Base-by-base conservation (phyloP, 768 basidiomycete genomes). In the Boletellus ananas region DNA sequence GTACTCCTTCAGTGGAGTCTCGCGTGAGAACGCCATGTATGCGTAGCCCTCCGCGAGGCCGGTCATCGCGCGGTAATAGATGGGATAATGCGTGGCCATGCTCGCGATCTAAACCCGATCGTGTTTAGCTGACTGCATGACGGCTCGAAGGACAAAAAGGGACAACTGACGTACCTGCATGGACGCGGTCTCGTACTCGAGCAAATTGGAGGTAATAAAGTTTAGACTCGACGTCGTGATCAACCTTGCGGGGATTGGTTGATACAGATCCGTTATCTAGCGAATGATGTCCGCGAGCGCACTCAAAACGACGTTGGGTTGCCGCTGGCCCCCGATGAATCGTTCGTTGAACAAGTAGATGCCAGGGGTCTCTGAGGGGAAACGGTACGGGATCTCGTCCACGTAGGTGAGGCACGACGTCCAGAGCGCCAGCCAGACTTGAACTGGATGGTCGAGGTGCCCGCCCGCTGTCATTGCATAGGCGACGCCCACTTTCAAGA, bases 1-100 rank as follows among this genome's bases (percentile, higher is more conserved):
- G 41, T 70, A 73, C 1, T 56, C 49, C 21, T 45, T 44, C 6
- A 69, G 38, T 1, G 72, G 68, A 12, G 71, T 49, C 2, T 62
- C 52, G 8, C 54, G 45, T 11, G 69, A 63, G 51, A 73, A 75
- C 17, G 61, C 58, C 40, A 27, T 23, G 23, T 23, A 23, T 23
- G 23, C 23, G 23, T 23, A 23, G 23, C 23, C 23, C 23, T 5
- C 23, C 23, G 23, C 23, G 23, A 23, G 3, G 23, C 5, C 23
- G 23, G 23, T 25, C 23, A 2, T 25, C 23, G 4, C 7, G 7
- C 4, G 23, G 23, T 25, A 25, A 6, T 25, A 25, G 23, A 25
- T 25, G 23, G 23, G 23, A 1, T 25, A 25, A 1, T 5, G 23
- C 23, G 23, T 25, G 23, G 23, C 23, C 23, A 25, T 25, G 4